These are phyloP conservation scores for Fragaria nilgerrensis DNA, from an alignment of 306 rosid species.

Conservation along the genomic window DNA sequence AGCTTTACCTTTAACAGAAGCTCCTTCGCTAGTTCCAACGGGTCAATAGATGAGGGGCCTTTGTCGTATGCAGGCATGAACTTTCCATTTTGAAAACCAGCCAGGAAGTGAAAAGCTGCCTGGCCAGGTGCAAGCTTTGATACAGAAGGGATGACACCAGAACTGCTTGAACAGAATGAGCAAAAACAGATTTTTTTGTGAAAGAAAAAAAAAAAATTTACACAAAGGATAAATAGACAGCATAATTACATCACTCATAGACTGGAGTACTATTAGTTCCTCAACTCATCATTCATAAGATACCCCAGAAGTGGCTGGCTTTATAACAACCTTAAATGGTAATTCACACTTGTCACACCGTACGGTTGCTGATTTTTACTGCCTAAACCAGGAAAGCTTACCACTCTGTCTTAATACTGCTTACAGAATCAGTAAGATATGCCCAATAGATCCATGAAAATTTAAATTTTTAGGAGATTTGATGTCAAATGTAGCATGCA, in stretches of 20 bases:
- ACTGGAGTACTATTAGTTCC: background rate
- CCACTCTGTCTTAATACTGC: background rate
- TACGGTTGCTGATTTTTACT: background rate
- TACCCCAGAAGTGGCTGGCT: background rate
- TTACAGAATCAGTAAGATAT: background rate
- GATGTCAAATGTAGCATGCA: background rate
- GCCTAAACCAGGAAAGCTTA: background rate
- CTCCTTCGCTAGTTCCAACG: slow-evolving; percentile 36
- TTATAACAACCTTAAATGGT: background rate
- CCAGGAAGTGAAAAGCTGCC: slow-evolving; percentile 52
- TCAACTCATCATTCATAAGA: background rate
- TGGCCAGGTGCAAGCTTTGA: slow-evolving; percentile 50
- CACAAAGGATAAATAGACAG: background rate
- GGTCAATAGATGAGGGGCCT: slow-evolving; percentile 32
- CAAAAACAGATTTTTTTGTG: background rate
- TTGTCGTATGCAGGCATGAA: slow-evolving; percentile 41
- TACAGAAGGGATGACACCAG: slow-evolving; percentile 33
- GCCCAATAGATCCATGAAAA: background rate
- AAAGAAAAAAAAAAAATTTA: background rate
- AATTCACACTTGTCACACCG: background rate
- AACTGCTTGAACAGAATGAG: slow-evolving; percentile 30
- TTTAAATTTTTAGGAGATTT: background rate
- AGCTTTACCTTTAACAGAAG: slow-evolving; percentile 33
- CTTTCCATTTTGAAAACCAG: slow-evolving; percentile 50
- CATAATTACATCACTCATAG: background rate